Conservation (phyloP, 2,329 filamentous ascomycete species). For the Mycogone perniciosa region DNA sequence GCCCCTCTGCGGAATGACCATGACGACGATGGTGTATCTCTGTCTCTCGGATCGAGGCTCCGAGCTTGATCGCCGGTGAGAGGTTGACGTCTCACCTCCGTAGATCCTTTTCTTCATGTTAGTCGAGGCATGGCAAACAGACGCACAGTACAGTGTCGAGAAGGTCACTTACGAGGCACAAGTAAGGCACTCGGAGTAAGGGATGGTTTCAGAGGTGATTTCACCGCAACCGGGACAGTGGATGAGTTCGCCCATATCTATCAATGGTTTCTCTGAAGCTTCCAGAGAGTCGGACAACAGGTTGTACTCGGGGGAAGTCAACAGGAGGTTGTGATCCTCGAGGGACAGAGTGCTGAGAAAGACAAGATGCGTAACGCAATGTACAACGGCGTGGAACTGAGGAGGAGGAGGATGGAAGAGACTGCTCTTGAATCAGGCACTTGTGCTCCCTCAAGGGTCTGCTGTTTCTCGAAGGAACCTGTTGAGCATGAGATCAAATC, state of each 20-base stretch:
- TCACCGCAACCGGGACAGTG: conserved; percentile 16
- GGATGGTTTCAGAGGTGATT: conserved; percentile 13
- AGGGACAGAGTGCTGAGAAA: too few relatives aligned
- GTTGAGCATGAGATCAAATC: too few relatives aligned
- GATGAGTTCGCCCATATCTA: conserved; percentile 10
- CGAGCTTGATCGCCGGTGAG: not conserved
- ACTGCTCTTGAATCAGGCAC: too few relatives aligned
- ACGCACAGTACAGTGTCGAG: not conserved
- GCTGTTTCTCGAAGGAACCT: too few relatives aligned
- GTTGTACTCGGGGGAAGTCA: too few relatives aligned
- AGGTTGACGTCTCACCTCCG: not conserved
- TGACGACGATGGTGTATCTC: not conserved
- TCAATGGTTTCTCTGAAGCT: not conserved
- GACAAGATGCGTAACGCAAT: too few relatives aligned
- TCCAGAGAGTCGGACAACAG: too few relatives aligned
- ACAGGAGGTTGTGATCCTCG: too few relatives aligned
- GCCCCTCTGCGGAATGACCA: not conserved
- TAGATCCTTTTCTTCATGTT: not conserved
- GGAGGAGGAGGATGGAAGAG: too few relatives aligned
- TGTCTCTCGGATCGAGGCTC: not conserved
- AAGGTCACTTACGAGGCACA: conserved; percentile 13
- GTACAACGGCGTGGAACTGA: too few relatives aligned
- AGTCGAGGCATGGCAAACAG: not conserved
- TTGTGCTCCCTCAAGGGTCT: too few relatives aligned
- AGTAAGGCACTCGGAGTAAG: conserved; percentile 17